Percentiles rank a stretch among this genome's conserved stretches.
These are phyloP conservation scores for Kwoniella europaea DNA, from an alignment of 768 basidiomycete genomes.

Conservation along the genomic window DNA sequence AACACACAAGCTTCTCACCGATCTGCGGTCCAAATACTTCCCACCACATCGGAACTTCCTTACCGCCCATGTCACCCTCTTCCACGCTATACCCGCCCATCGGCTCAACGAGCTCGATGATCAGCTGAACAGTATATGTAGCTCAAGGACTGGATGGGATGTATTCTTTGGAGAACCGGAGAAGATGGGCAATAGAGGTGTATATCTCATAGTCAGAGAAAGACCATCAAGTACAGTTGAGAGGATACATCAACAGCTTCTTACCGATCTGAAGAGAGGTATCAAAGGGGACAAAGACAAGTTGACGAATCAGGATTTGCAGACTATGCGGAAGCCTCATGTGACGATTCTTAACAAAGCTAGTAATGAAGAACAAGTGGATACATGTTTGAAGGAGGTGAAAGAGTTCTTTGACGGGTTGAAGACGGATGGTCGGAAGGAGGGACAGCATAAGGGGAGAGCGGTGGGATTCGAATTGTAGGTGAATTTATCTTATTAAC, in stretches of 20 bases:
- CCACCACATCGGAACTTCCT: slow-evolving; percentile 45
- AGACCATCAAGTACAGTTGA: slow-evolving; percentile 36
- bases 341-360: slow-evolving; percentile 52
- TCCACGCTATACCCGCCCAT: slow-evolving; percentile 45
- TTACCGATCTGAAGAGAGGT: slow-evolving; percentile 30
- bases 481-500: slow-evolving; percentile 10
- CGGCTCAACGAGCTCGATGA: slow-evolving; percentile 37
- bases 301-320: slow-evolving; percentile 45
- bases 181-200: slow-evolving; percentile 48
- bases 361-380: slow-evolving; percentile 39
- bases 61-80: slow-evolving; percentile 45
- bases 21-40: slow-evolving; percentile 44
- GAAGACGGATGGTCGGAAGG: slow-evolving; percentile 32
- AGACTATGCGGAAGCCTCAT: slow-evolving; percentile 38
- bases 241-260: slow-evolving; percentile 30
- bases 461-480: slow-evolving; percentile 49
- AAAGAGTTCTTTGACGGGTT: slow-evolving; percentile 35
- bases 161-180: slow-evolving; percentile 41
- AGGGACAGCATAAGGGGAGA: slow-evolving; percentile 34
- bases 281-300: slow-evolving; percentile 31
- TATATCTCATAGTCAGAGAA: slow-evolving; percentile 37
- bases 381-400: slow-evolving; percentile 43
- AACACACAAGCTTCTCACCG: slow-evolving; percentile 35
- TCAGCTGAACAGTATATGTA: slow-evolving; percentile 29
- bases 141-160: slow-evolving; percentile 30